Conservation (phyloP, 2,329 filamentous ascomycete genomes). For the Fusarium sp. region DNA sequence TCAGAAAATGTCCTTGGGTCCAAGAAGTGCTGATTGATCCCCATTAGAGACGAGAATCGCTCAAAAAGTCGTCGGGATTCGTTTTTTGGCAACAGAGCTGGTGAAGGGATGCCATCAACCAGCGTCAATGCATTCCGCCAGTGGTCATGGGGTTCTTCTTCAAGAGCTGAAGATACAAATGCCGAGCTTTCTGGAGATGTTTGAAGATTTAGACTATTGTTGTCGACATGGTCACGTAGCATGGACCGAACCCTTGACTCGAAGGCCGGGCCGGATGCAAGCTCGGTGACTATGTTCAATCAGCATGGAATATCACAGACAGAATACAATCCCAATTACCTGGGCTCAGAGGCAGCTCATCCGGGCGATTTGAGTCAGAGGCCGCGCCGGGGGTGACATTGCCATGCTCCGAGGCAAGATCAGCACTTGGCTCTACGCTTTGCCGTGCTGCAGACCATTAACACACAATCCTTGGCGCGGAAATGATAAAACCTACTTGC, state of each 20-base stretch:
- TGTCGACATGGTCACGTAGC: slow-evolving; percentile 36
- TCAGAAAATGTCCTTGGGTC: slow-evolving; percentile 48
- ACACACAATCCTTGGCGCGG: not conserved
- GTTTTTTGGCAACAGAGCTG: slow-evolving; percentile 29
- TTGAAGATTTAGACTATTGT: slow-evolving; percentile 3
- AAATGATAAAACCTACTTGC: not conserved
- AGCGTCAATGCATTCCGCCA: slow-evolving; percentile 33
- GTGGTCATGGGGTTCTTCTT: slow-evolving; percentile 18
- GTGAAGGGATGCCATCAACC: slow-evolving; percentile 44
- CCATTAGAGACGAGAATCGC: slow-evolving; percentile 45
- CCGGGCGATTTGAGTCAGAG: not conserved
- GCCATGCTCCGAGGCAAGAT: not conserved
- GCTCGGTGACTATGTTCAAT: slow-evolving; percentile 14
- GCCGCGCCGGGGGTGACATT: not conserved
- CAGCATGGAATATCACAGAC: not conserved
- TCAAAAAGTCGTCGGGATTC: slow-evolving; percentile 44
- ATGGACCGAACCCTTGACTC: slow-evolving; percentile 43
- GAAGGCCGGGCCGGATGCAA: slow-evolving; percentile 43
- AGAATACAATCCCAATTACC: not conserved
- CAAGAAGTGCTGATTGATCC: slow-evolving; percentile 50
- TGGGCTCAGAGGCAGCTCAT: slow-evolving; percentile 12
- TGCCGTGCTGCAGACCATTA: not conserved
- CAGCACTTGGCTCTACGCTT: not conserved
- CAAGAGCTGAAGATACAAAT: slow-evolving; percentile 48
- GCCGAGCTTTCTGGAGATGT: slow-evolving; percentile 49